These are phyloP conservation scores for Aechmea fasciata DNA, from an alignment of 176 grass and related monocot genomes.

Conservation along the genomic window DNA sequence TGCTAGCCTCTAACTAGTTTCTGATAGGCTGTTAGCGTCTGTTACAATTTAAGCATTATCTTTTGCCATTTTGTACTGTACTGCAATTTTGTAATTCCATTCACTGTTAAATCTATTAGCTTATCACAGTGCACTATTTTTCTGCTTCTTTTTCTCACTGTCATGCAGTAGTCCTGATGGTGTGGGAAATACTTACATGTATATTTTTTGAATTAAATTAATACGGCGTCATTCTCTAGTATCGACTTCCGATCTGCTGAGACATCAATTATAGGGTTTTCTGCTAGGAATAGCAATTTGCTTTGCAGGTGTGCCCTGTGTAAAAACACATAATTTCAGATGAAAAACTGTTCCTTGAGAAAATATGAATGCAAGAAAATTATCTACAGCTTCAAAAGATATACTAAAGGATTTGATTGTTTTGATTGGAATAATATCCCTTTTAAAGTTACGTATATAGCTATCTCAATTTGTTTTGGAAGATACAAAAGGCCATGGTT, in stretches of 20 bases:
- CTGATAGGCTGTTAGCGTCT: conserved; percentile 7
- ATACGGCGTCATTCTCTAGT: not conserved
- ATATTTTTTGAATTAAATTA: not conserved
- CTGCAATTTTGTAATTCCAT: not conserved
- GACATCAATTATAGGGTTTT: not conserved
- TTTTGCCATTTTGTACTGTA: not conserved
- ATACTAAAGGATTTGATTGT: too few species aligned
- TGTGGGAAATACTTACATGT: not conserved
- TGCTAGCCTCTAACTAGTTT: conserved; percentile 18
- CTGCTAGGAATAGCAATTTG: not conserved
- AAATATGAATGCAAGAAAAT: not conserved
- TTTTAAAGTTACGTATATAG: too few species aligned
- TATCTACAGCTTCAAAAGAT: not conserved
- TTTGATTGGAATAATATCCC: too few species aligned
- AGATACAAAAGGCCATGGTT: too few species aligned
- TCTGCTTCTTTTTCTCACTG: not conserved
- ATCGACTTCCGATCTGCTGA: not conserved
- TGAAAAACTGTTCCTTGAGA: not conserved
- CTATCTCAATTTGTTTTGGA: too few species aligned
- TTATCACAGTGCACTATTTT: not conserved
- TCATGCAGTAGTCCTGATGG: not conserved
- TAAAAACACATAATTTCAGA: not conserved
- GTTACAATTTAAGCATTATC: not conserved
- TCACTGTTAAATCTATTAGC: not conserved
- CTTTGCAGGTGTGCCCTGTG: not conserved